Conservation (phyloP, 352 stramenopile species). For the Elongisporangium prolatum region DNA sequence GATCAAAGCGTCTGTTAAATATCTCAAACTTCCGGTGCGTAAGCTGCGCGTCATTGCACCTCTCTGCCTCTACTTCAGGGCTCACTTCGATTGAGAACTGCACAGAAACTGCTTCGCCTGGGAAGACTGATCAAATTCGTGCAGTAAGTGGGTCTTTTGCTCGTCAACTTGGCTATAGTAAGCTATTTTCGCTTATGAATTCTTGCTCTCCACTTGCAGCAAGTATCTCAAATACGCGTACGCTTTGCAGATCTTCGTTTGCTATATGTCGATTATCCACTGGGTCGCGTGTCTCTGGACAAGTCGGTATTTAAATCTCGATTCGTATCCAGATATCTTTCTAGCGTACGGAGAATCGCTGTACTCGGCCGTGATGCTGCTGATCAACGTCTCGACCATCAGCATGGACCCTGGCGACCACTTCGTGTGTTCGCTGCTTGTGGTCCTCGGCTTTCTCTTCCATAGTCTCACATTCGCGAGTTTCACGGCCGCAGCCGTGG, state of each 20-base stretch:
- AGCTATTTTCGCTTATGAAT: background rate
- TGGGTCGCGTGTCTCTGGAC: slow-evolving; percentile 58
- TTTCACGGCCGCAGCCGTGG: slow-evolving; percentile 43
- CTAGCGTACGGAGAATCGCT: slow-evolving; percentile 44
- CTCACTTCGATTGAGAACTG: background rate
- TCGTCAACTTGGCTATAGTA: background rate
- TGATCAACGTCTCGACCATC: slow-evolving; percentile 48
- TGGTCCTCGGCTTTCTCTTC: slow-evolving; percentile 43
- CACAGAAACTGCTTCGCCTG: slow-evolving; percentile 61
- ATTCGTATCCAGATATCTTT: slow-evolving; percentile 24
- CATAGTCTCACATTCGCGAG: slow-evolving; percentile 47
- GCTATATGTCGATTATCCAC: slow-evolving; percentile 57
- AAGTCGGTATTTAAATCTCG: slow-evolving; percentile 22
- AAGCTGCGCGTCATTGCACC: too few species aligned
- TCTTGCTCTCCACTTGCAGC: slow-evolving; percentile 12
- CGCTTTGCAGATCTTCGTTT: slow-evolving; percentile 39
- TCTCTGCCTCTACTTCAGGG: background rate
- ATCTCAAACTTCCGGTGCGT: slow-evolving; percentile 52
- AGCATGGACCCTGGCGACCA: slow-evolving; percentile 29
- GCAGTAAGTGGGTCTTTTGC: slow-evolving; percentile 22
- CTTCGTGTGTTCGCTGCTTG: slow-evolving; percentile 33
- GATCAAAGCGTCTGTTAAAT: slow-evolving; percentile 60
- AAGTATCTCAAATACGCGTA: slow-evolving; percentile 69
- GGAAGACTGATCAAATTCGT: slow-evolving; percentile 60
- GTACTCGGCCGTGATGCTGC: slow-evolving; percentile 34